Evolutionary conservation across 805 yeast genomes (phyloP).

Genomic region (Saccharomyces eubayanus): DNA sequence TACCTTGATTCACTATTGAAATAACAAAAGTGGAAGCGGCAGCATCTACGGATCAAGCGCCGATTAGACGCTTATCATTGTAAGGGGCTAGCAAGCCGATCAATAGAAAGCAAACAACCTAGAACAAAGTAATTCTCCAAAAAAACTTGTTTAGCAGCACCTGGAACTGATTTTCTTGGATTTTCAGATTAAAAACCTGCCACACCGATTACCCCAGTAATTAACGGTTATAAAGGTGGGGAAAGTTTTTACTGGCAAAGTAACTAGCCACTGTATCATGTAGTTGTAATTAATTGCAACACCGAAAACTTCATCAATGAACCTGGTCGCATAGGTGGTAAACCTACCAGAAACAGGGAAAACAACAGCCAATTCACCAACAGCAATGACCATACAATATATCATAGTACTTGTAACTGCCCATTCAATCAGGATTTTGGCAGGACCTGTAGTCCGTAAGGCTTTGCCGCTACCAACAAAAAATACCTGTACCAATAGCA

Average conservation of each 20-base stretch:
- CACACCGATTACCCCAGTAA: slow-evolving; percentile 46
- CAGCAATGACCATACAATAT: slow-evolving; percentile 50
- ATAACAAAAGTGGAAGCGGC: slow-evolving; percentile 73
- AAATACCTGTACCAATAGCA: slow-evolving; percentile 68
- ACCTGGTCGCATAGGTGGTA: slow-evolving; percentile 49
- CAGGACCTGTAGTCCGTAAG: slow-evolving; percentile 59
- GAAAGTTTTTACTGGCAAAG: slow-evolving; percentile 43
- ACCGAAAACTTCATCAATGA: slow-evolving; percentile 54
- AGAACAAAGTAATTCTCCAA: slow-evolving; percentile 46
- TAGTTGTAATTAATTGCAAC: slow-evolving; percentile 56
- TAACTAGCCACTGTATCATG: slow-evolving; percentile 44
- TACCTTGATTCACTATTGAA: slow-evolving; percentile 58
- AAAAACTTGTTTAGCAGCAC: slow-evolving; percentile 49
- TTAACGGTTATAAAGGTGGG: slow-evolving; percentile 48
- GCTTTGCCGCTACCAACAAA: slow-evolving; percentile 65
- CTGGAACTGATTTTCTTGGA: slow-evolving; percentile 43
- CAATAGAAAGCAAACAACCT: slow-evolving; percentile 37
- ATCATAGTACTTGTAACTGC: slow-evolving; percentile 47
- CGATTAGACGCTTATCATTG: slow-evolving; percentile 36
- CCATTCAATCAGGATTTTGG: slow-evolving; percentile 49
- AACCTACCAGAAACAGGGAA: slow-evolving; percentile 61
- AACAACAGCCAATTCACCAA: slow-evolving; percentile 52
- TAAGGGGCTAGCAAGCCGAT: slow-evolving; percentile 43
- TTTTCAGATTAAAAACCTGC: slow-evolving; percentile 43
- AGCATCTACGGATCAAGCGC: slow-evolving; percentile 46